These are phyloP conservation scores for Rostrohypoxylon terebratum DNA, from an alignment of 495 filamentous ascomycete species.

Conservation along the genomic window DNA sequence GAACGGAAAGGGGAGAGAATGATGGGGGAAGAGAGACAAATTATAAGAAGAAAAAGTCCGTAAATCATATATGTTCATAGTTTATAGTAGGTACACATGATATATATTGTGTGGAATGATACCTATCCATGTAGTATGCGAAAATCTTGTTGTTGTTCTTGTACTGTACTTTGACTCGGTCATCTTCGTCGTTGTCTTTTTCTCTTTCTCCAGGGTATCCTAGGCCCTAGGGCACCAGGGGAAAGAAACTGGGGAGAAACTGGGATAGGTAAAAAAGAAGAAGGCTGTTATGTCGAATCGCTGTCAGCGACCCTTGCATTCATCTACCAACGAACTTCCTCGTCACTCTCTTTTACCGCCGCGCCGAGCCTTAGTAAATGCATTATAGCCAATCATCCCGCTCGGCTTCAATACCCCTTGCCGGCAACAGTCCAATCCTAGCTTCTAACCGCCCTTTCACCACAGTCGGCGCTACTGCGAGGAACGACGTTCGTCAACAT, in stretches of 20 bases:
- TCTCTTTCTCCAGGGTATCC: neutral
- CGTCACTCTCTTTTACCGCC: conserved; percentile 48
- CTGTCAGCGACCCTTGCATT: conserved; percentile 43
- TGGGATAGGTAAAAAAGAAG: conserved; percentile 13
- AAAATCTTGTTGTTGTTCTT: neutral
- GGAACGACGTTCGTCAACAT: conserved; percentile 48
- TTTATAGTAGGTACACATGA: neutral
- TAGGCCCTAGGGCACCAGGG: no score
- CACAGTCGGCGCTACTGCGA: conserved; percentile 48
- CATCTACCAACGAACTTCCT: conserved; percentile 45
- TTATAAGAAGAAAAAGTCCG: conserved; percentile 3
- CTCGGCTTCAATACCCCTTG: conserved; percentile 37
- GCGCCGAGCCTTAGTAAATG: conserved; percentile 45
- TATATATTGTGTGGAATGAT: neutral
- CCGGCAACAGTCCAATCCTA: conserved; percentile 40
- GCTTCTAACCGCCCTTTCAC: conserved; percentile 38
- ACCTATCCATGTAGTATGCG: neutral
- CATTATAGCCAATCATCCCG: conserved; percentile 44
- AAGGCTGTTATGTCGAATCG: conserved; percentile 29
- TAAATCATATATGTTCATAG: neutral
- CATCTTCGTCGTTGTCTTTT: neutral
- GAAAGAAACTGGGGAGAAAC: neutral
- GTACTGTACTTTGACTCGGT: neutral
- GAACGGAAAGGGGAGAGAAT: conserved; percentile 11
- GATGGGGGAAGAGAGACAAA: conserved; percentile 11